Evolutionary conservation across 2,329 filamentous ascomycete genomes (phyloP).

Genomic region (Pseudocercospora fuligena): DNA sequence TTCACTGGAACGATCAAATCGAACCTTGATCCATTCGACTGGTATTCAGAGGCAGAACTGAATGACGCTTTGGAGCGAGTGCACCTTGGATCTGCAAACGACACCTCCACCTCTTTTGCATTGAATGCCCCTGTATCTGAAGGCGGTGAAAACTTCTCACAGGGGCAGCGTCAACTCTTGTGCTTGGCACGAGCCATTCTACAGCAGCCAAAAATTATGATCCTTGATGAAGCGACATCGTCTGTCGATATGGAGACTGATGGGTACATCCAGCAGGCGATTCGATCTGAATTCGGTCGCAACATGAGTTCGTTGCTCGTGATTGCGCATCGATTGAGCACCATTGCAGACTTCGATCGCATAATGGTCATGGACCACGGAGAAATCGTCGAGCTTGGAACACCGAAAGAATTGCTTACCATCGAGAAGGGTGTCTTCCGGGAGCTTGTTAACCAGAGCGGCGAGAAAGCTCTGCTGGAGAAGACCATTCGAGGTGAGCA

Average conservation of each 20-base stretch:
- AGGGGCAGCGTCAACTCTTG: conserved; percentile 91
- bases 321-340: conserved; percentile 39
- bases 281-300: conserved; percentile 20
- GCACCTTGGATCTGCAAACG: conserved; percentile 55
- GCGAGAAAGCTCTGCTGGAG: not conserved
- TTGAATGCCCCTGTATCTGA: conserved; percentile 83
- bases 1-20: conserved; percentile 78
- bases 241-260: conserved; percentile 86
- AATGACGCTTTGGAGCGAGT: conserved; percentile 72
- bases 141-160: conserved; percentile 88
- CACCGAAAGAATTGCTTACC: conserved; percentile 19
- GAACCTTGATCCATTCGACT: conserved; percentile 77
- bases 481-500: not conserved
- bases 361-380: conserved; percentile 37
- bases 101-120: conserved; percentile 8
- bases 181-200: conserved; percentile 84
- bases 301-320: conserved; percentile 31
- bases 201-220: conserved; percentile 82
- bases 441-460: conserved; percentile 4
- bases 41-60: conserved; percentile 71
- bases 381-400: conserved; percentile 33
- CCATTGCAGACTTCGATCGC: conserved; percentile 33
- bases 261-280: conserved; percentile 74
- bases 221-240: conserved; percentile 73
- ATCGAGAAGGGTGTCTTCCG: conserved; percentile 5